A percentile compares a stretch with the other conserved stretches of the same genome.
phyloP scores from a whole-genome alignment of 192 early-diverging fungal genomes.

The Phlyctochytrium planicorne region DNA sequence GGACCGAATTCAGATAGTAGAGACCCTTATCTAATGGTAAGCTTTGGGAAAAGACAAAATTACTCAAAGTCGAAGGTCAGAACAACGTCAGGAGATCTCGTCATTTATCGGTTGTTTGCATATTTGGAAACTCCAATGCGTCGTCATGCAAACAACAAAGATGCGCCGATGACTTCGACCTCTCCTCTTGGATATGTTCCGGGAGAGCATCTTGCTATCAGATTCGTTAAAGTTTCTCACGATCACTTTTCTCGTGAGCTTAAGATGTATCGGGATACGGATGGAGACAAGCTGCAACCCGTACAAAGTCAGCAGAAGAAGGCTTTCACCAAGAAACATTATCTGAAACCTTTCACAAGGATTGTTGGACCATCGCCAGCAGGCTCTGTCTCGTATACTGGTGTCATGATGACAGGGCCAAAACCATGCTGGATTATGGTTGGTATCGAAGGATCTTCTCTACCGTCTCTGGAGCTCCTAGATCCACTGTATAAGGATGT shows the following conservation, averaged over 20 bases:
- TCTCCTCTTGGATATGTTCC: conserved; percentile 6
- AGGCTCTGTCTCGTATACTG: conserved; percentile 46
- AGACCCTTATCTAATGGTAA: conserved; percentile 71
- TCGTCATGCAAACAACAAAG: background rate
- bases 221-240: conserved; percentile 65
- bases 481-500: conserved; percentile 23
- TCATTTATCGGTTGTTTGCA: conserved; percentile 68
- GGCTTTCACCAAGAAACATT: conserved; percentile 30
- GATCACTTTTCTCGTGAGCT: conserved; percentile 61
- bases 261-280: conserved; percentile 31
- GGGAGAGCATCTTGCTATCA: conserved; percentile 59
- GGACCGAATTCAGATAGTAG: conserved; percentile 49
- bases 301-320: conserved; percentile 16
- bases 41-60: conserved; percentile 12
- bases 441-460: conserved; percentile 20
- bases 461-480: conserved; percentile 24
- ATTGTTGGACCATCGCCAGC: background rate
- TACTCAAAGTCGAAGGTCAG: conserved; percentile 21
- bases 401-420: conserved; percentile 71
- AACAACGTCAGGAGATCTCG: conserved; percentile 63
- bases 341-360: conserved; percentile 31
- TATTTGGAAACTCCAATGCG: conserved; percentile 36
- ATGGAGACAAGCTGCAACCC: conserved; percentile 46
- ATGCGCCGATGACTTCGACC: conserved; percentile 8
- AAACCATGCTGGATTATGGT: conserved; percentile 75